Percentiles rank a stretch among this genome's conserved stretches.
These are phyloP conservation scores for Echinochloa phyllopogon DNA, from an alignment of 176 grass and related monocot genomes.

Conservation along the genomic window DNA sequence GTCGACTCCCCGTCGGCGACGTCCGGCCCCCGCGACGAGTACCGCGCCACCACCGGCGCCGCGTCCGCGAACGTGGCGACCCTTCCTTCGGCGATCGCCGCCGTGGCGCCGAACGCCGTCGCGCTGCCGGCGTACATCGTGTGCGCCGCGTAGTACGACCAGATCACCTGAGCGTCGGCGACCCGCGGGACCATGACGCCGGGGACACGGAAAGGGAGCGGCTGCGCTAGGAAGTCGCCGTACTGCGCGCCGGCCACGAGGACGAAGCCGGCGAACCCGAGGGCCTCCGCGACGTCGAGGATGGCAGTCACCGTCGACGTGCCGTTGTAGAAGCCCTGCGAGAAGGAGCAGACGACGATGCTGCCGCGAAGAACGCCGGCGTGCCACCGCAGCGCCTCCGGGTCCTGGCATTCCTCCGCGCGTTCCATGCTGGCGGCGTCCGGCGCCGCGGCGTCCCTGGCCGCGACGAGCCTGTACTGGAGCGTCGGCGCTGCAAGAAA, in stretches of 20 bases:
- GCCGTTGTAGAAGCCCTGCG: constrained; percentile 57
- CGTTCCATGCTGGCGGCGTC: background rate
- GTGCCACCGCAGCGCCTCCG: constrained; percentile 31
- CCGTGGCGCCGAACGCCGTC: constrained; percentile 43
- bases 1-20: constrained; percentile 31
- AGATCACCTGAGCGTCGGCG: constrained; percentile 41
- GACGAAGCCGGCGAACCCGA: constrained; percentile 62
- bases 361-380: constrained; percentile 41
- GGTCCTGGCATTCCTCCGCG: constrained; percentile 64
- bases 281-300: constrained; percentile 43
- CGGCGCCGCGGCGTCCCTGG: constrained; percentile 49
- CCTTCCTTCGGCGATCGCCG: constrained; percentile 60
- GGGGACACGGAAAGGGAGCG: constrained; percentile 53
- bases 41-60: constrained; percentile 43
- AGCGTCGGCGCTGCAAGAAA: constrained; percentile 49
- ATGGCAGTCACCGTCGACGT: constrained; percentile 55
- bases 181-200: constrained; percentile 63
- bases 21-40: constrained; percentile 66
- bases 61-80: constrained; percentile 29
- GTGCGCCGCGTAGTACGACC: constrained; percentile 64
- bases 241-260: constrained; percentile 48
- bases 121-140: constrained; percentile 42
- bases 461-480: constrained; percentile 47
- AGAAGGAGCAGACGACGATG: constrained; percentile 66
- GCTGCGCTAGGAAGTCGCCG: constrained; percentile 65